Evolutionary conservation across 768 basidiomycete genomes (phyloP).

Genomic region (Kwoniella dendrophila): DNA sequence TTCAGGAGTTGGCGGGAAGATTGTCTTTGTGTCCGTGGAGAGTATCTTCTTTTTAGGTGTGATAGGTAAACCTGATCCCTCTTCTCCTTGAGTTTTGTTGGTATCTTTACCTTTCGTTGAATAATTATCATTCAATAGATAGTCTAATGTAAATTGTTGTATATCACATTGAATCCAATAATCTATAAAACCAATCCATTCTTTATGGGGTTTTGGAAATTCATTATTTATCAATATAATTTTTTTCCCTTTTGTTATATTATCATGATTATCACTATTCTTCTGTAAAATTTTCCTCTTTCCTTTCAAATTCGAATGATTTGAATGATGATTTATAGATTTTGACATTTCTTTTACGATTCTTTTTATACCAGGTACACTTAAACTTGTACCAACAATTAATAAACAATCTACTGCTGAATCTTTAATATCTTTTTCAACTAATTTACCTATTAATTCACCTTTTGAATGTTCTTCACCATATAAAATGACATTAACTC

Average conservation of each 20-base stretch:
- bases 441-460: constrained; percentile 79
- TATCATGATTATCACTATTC: too few species aligned
- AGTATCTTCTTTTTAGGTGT: constrained; percentile 17
- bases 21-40: too few species aligned
- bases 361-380: constrained; percentile 86
- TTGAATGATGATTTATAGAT: too few species aligned
- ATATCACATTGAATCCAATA: constrained; percentile 86
- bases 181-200: constrained; percentile 90
- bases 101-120: neutral
- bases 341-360: constrained; percentile 92
- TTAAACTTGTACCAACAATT: constrained; percentile 86
- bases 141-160: constrained; percentile 70
- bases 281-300: too few species aligned
- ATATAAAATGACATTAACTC: constrained; percentile 87
- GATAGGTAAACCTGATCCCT: neutral
- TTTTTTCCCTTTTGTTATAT: constrained; percentile 71
- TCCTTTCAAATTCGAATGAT: too few species aligned
- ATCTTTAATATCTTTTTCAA: constrained; percentile 77
- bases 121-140: constrained; percentile 28
- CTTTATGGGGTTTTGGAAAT: constrained; percentile 66
- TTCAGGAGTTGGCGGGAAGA: constrained; percentile 22
- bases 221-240: constrained; percentile 77
- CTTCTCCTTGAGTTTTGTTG: neutral
- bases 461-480: constrained; percentile 82
- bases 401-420: constrained; percentile 83